Percentiles rank a stretch among this genome's conserved stretches.
phyloP scores from a whole-genome alignment of 768 basidiomycete species.

The Kwoniella sp. region DNA sequence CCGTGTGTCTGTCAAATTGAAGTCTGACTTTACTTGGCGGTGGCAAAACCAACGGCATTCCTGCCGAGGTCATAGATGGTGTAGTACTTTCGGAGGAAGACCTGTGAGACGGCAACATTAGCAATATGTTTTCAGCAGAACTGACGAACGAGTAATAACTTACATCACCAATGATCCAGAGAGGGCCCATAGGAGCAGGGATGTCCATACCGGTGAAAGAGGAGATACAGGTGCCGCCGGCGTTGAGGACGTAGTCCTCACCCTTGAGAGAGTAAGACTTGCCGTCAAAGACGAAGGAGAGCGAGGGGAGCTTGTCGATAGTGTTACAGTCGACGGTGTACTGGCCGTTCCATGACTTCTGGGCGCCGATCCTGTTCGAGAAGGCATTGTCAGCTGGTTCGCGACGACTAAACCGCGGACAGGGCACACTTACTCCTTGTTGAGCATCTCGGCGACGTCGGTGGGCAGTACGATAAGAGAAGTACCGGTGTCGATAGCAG shows the following conservation, averaged over 20 bases:
- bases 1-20: neutral
- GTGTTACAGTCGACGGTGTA: constrained; percentile 86
- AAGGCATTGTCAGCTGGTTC: neutral
- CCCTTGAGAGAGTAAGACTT: constrained; percentile 77
- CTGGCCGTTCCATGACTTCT: constrained; percentile 93
- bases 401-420: no score
- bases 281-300: constrained; percentile 80
- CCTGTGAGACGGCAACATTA: constrained; percentile 18
- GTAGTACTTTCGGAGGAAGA: constrained; percentile 74
- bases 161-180: constrained; percentile 83
- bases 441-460: constrained; percentile 97
- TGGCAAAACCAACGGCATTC: constrained; percentile 51
- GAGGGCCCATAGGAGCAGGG: constrained; percentile 61
- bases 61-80: constrained; percentile 57
- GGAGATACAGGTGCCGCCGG: constrained; percentile 90
- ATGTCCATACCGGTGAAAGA: constrained; percentile 91
- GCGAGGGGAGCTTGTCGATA: constrained; percentile 78
- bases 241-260: constrained; percentile 81
- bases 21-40: constrained; percentile 29
- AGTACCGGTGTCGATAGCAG: constrained; percentile 67
- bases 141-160: constrained; percentile 18
- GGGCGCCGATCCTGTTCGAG: constrained; percentile 73
- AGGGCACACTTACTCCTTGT: constrained; percentile 59
- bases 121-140: neutral
- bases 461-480: constrained; percentile 90